These are phyloP conservation scores for Elaeagnus macrophylla DNA, from an alignment of 306 rosid species.

Conservation along the genomic window DNA sequence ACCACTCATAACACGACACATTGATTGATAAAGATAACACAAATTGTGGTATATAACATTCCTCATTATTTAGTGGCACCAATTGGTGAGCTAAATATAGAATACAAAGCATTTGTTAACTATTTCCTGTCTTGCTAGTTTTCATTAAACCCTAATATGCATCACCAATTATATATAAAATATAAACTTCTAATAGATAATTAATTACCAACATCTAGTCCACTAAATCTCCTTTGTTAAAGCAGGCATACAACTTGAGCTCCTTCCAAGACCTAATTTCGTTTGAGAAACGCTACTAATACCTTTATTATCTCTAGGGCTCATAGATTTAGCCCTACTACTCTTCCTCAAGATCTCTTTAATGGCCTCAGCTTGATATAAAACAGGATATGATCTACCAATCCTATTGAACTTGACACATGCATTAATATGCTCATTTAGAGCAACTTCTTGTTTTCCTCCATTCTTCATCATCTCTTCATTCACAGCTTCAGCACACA, in stretches of 20 bases:
- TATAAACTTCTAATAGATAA: no score
- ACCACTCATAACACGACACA: no score
- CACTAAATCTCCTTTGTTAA: slow-evolving; percentile 27
- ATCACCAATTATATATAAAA: no score
- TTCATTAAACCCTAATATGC: no score
- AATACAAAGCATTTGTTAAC: no score
- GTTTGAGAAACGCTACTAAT: no score
- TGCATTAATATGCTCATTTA: slow-evolving; percentile 36
- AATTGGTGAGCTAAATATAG: no score
- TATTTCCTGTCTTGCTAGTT: no score
- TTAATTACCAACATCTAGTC: no score
- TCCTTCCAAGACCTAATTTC: slow-evolving; percentile 22
- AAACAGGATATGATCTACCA: slow-evolving; percentile 35
- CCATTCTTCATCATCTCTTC: slow-evolving; percentile 50
- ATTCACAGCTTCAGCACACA: slow-evolving; percentile 47
- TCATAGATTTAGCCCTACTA: slow-evolving; percentile 20
- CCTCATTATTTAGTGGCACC: no score
- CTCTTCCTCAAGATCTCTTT: slow-evolving; percentile 41
- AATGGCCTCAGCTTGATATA: slow-evolving; percentile 47
- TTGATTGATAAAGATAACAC: no score
- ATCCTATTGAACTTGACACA: slow-evolving; percentile 48
- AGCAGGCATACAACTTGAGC: slow-evolving; percentile 40
- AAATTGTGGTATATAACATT: no score
- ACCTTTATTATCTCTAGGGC: slow-evolving; percentile 21
- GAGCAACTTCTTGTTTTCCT: slow-evolving; percentile 33